These are phyloP conservation scores for Saccharomycopsis schoenii DNA, from an alignment of 805 yeast species.

Conservation along the genomic window DNA sequence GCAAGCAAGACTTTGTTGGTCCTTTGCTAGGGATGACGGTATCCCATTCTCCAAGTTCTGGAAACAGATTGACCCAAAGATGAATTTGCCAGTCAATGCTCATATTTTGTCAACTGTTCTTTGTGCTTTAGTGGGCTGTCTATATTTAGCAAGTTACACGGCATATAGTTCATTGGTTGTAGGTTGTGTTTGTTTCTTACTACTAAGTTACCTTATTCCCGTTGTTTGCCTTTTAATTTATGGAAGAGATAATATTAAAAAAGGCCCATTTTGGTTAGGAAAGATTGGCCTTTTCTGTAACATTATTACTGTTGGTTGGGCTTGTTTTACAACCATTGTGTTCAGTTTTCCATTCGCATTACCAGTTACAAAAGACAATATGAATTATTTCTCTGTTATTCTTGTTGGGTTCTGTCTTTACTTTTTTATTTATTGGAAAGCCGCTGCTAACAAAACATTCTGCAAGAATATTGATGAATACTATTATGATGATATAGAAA, in stretches of 20 bases:
- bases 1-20: slow-evolving; percentile 62
- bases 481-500: slow-evolving; percentile 16
- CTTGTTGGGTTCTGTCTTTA: slow-evolving; percentile 37
- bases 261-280: slow-evolving; percentile 64
- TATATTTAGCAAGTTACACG: slow-evolving; percentile 55
- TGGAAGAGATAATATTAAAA: slow-evolving; percentile 43
- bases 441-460: slow-evolving; percentile 26
- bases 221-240: slow-evolving; percentile 35
- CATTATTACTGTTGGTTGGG: slow-evolving; percentile 44
- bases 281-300: slow-evolving; percentile 42
- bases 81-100: slow-evolving; percentile 51
- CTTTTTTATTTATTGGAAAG: slow-evolving; percentile 43
- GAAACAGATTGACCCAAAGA: slow-evolving; percentile 35
- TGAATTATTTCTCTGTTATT: slow-evolving; percentile 61
- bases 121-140: slow-evolving; percentile 47
- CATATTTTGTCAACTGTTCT: slow-evolving; percentile 44
- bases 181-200: slow-evolving; percentile 49
- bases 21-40: slow-evolving; percentile 58
- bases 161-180: slow-evolving; percentile 59
- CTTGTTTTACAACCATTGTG: slow-evolving; percentile 47
- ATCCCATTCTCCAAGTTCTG: slow-evolving; percentile 45
- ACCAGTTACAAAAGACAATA: slow-evolving; percentile 51
- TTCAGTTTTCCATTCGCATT: slow-evolving; percentile 54
- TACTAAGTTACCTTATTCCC: slow-evolving; percentile 51
- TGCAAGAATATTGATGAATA: slow-evolving; percentile 15